These are phyloP conservation scores for Neoboletus magnificus DNA, from an alignment of 768 basidiomycete genomes.

Conservation along the genomic window DNA sequence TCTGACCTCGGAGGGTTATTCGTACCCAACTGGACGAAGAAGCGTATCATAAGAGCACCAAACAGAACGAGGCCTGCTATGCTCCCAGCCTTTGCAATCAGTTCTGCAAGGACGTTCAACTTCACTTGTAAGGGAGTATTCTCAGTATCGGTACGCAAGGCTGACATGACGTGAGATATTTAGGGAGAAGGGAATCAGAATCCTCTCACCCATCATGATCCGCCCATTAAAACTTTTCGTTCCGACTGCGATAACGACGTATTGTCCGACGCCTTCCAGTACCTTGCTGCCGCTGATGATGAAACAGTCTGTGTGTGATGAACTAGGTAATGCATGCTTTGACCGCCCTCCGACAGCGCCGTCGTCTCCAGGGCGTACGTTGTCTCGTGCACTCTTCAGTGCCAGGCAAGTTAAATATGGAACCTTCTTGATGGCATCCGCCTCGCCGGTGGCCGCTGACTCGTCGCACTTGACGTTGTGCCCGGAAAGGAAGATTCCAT, in stretches of 20 bases:
- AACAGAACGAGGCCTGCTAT: constrained; percentile 82
- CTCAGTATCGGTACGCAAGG: constrained; percentile 81
- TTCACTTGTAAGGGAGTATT: constrained; percentile 93
- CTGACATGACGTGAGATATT: constrained; percentile 36
- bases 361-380: constrained; percentile 12
- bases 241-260: constrained; percentile 91
- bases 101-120: constrained; percentile 88
- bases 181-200: background rate
- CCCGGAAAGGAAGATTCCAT: constrained; percentile 89
- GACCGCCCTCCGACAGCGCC: constrained; percentile 27
- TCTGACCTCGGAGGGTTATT: constrained; percentile 53
- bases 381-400: constrained; percentile 37
- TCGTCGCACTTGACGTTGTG: constrained; percentile 97
- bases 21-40: constrained; percentile 83
- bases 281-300: constrained; percentile 90
- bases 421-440: constrained; percentile 89
- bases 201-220: constrained; percentile 87
- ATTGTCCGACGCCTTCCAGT: constrained; percentile 88
- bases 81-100: constrained; percentile 90
- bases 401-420: constrained; percentile 71
- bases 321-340: constrained; percentile 6
- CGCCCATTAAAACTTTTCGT: constrained; percentile 92
- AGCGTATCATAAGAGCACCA: constrained; percentile 82
- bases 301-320: constrained; percentile 83
- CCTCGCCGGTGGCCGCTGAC: constrained; percentile 94